These are phyloP conservation scores for Dovyalis caffra DNA, from an alignment of 345 rosid genomes.

Conservation along the genomic window DNA sequence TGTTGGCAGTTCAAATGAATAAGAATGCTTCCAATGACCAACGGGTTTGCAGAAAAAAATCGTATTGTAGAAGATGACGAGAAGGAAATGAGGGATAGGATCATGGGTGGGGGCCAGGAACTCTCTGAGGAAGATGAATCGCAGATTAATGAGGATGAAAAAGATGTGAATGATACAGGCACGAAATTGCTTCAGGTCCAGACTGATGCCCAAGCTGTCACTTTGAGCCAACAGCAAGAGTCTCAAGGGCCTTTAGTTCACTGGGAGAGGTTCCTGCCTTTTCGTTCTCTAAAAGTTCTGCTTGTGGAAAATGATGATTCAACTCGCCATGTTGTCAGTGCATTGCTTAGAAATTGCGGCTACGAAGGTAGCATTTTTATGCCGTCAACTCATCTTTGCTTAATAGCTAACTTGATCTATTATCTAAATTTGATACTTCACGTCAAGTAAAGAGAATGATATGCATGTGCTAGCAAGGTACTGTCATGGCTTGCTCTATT, in stretches of 20 bases:
- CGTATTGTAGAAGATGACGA: slow-evolving; percentile 21
- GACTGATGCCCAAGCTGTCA: slow-evolving; percentile 6
- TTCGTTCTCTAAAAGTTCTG: slow-evolving; percentile 41
- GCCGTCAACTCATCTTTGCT: not conserved
- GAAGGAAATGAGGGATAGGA: slow-evolving; percentile 34
- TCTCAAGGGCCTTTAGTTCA: slow-evolving; percentile 24
- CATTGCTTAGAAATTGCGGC: slow-evolving; percentile 44
- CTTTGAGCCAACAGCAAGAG: slow-evolving; percentile 26
- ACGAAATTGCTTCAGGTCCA: slow-evolving; percentile 21
- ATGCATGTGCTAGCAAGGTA: not conserved
- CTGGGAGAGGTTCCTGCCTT: slow-evolving; percentile 42
- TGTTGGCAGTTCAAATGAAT: slow-evolving; percentile 30
- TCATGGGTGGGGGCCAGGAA: slow-evolving; percentile 38
- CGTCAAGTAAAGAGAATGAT: not conserved
- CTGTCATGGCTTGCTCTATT: not conserved
- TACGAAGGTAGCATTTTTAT: slow-evolving; percentile 33
- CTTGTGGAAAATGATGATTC: slow-evolving; percentile 49
- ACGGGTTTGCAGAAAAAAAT: slow-evolving; percentile 30
- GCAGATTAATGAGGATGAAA: slow-evolving; percentile 30
- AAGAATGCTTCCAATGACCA: slow-evolving; percentile 23
- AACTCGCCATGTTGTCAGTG: slow-evolving; percentile 39
- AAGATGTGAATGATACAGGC: slow-evolving; percentile 21
- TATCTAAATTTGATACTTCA: not conserved
- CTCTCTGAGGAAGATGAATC: slow-evolving; percentile 48
- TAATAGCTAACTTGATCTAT: not conserved